These are phyloP conservation scores for Fraxinus platypoda DNA, from an alignment of 305 asterid genomes.

Conservation along the genomic window DNA sequence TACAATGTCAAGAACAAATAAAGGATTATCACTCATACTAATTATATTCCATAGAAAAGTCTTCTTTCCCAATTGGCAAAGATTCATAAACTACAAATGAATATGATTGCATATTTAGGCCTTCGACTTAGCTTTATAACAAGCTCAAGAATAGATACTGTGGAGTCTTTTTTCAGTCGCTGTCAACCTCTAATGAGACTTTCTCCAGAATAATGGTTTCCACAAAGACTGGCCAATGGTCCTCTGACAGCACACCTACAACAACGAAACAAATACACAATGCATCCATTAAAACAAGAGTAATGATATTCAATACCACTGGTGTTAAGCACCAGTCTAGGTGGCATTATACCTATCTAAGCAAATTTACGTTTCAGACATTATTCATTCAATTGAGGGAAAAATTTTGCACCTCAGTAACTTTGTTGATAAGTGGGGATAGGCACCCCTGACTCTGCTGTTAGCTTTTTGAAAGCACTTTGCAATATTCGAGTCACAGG, in stretches of 20 bases:
- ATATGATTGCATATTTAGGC: neutral
- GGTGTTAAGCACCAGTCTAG: too few relatives aligned
- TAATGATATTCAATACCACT: too few relatives aligned
- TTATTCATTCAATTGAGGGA: neutral
- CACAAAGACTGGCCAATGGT: neutral
- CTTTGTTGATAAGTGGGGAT: slow-evolving; percentile 55
- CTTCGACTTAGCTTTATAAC: neutral
- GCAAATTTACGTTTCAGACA: too few relatives aligned
- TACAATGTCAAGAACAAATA: neutral
- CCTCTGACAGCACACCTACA: neutral
- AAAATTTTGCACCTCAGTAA: neutral
- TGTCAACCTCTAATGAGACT: neutral
- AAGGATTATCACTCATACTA: neutral
- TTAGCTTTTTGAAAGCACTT: slow-evolving; percentile 48
- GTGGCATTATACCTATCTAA: too few relatives aligned
- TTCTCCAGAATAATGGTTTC: neutral
- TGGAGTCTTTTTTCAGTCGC: neutral
- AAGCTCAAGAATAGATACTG: neutral
- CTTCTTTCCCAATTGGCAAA: neutral
- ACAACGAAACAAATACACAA: neutral
- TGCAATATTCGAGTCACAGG: slow-evolving; percentile 65
- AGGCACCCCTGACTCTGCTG: slow-evolving; percentile 63
- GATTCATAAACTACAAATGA: neutral
- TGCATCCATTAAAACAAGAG: neutral
- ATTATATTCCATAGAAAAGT: neutral